These are phyloP conservation scores for Aspergillus uvarum DNA, from an alignment of 2,329 filamentous ascomycete genomes.

Conservation along the genomic window DNA sequence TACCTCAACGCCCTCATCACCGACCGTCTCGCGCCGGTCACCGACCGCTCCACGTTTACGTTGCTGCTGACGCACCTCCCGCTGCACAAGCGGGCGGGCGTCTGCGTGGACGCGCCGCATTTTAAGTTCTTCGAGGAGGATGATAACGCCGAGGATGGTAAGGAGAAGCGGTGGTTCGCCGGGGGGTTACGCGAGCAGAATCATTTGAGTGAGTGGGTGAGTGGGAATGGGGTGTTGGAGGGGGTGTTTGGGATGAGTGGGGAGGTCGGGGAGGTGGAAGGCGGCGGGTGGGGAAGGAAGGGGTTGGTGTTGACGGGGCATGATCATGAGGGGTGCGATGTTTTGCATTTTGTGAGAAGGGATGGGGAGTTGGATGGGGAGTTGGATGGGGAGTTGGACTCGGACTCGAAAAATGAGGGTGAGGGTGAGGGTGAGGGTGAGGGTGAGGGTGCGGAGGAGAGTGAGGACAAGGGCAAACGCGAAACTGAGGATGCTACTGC, in stretches of 20 bases:
- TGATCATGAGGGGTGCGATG: slow-evolving; percentile 92
- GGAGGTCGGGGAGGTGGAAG: slow-evolving; percentile 59
- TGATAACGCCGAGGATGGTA: slow-evolving; percentile 61
- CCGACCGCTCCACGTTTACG: slow-evolving; percentile 68
- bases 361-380: slow-evolving; percentile 56
- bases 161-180: slow-evolving; percentile 37
- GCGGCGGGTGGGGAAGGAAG: slow-evolving; percentile 63
- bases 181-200: slow-evolving; percentile 78
- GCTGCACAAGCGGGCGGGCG: slow-evolving; percentile 74
- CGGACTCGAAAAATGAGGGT: not conserved
- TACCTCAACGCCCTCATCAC: slow-evolving; percentile 64
- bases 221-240: slow-evolving; percentile 69
- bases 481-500: slow-evolving; percentile 7
- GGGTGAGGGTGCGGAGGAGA: slow-evolving; percentile 16
- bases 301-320: slow-evolving; percentile 89
- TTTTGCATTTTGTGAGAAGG: slow-evolving; percentile 76
- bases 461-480: slow-evolving; percentile 17
- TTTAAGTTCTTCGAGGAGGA: slow-evolving; percentile 72
- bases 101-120: slow-evolving; percentile 81
- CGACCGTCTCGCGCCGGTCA: slow-evolving; percentile 58
- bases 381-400: slow-evolving; percentile 53
- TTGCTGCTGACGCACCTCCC: slow-evolving; percentile 90
- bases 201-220: slow-evolving; percentile 72
- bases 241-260: slow-evolving; percentile 78
- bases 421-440: slow-evolving; percentile 6